These are phyloP conservation scores for Cladorrhinum samala DNA, from an alignment of 495 filamentous ascomycete genomes.

Conservation along the genomic window DNA sequence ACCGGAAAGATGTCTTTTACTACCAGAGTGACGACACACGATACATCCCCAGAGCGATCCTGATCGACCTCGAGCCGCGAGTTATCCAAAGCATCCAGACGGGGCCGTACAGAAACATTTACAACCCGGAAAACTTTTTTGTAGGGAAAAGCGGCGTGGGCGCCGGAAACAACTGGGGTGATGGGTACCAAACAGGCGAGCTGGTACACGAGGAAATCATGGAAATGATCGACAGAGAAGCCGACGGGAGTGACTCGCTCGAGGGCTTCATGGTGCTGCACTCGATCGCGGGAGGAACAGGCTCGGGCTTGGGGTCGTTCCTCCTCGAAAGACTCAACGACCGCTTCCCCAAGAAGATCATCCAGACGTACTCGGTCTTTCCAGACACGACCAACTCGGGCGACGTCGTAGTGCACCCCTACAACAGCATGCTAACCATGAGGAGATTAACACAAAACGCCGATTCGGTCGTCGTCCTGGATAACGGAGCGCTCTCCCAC, in stretches of 20 bases:
- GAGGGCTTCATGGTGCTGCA: conserved; percentile 99
- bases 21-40: conserved; percentile 97
- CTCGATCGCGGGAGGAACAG: conserved; percentile 95
- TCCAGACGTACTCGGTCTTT: conserved; percentile 98
- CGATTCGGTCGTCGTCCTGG: conserved; percentile 95
- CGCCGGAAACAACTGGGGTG: conserved; percentile 96
- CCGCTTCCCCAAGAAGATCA: conserved; percentile 96
- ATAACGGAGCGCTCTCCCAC: conserved; percentile 88
- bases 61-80: conserved; percentile 90
- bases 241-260: conserved; percentile 93
- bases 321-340: conserved; percentile 96
- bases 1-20: conserved; percentile 99
- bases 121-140: conserved; percentile 99
- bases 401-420: conserved; percentile 95
- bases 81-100: conserved; percentile 90
- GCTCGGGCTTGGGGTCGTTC: conserved; percentile 89
- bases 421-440: conserved; percentile 93
- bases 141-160: conserved; percentile 85
- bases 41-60: conserved; percentile 94
- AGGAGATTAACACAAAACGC: conserved; percentile 88
- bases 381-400: conserved; percentile 76
- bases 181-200: conserved; percentile 90
- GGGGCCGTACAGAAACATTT: conserved; percentile 92
- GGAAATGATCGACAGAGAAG: conserved; percentile 99
- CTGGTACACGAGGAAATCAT: conserved; percentile 92